Evolutionary conservation across 129 eudicot species (phyloP).

Genomic region (Logfia minima): DNA sequence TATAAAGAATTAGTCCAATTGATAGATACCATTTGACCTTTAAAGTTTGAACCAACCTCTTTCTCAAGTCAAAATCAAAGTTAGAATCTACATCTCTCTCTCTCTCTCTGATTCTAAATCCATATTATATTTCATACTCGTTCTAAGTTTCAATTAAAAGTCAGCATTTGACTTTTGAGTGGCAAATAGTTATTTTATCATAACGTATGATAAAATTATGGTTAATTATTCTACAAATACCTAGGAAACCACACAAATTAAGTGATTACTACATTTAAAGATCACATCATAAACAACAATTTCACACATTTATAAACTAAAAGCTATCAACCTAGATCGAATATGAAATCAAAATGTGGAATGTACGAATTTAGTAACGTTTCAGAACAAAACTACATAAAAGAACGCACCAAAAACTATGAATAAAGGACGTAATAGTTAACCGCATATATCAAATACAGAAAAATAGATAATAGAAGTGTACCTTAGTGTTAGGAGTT

Average conservation of each 20-base stretch:
- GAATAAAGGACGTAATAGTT: not conserved
- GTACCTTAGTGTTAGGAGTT: not conserved
- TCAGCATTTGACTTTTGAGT: conserved; percentile 7
- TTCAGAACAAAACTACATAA: not conserved
- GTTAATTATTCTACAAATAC: not conserved
- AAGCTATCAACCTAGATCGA: not conserved
- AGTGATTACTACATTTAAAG: not conserved
- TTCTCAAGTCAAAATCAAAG: conserved; percentile 6
- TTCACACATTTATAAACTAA: not conserved
- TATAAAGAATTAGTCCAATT: not conserved
- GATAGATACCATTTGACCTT: not conserved
- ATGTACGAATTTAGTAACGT: not conserved
- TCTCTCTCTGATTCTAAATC: not conserved
- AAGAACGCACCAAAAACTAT: not conserved
- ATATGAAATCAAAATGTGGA: not conserved
- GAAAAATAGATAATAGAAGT: too few relatives aligned
- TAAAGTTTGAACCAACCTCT: conserved; percentile 10
- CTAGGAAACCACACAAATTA: not conserved
- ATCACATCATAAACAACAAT: not conserved
- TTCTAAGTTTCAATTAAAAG: not conserved
- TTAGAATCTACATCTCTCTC: not conserved
- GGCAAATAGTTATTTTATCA: not conserved
- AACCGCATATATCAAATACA: not conserved
- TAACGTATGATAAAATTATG: too few relatives aligned
- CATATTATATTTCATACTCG: not conserved